phyloP scores from a whole-genome alignment of 306 rosid species.

The Crotalaria pallida region DNA sequence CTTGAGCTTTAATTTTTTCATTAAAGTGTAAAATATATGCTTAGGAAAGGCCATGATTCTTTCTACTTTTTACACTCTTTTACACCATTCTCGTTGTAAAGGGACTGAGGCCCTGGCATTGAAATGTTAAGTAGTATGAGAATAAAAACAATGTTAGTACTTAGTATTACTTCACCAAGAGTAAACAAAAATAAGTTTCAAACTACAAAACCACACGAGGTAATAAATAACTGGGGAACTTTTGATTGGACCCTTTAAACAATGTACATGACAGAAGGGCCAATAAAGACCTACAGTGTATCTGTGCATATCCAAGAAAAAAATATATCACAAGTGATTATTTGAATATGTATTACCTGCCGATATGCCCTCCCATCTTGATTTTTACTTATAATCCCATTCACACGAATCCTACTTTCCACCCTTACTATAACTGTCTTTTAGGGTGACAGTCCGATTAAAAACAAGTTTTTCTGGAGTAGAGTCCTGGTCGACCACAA shows the following conservation, averaged over 20 bases:
- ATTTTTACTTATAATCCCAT: background rate
- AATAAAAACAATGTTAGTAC: background rate
- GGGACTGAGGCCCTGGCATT: background rate
- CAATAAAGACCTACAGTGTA: background rate
- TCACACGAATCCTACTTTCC: conserved; percentile 47
- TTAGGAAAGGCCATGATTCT: background rate
- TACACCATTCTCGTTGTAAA: background rate
- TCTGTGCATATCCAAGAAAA: background rate
- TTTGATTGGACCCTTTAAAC: background rate
- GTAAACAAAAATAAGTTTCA: conserved; percentile 14
- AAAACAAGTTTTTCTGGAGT: conserved; percentile 77
- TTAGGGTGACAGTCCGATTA: conserved; percentile 79
- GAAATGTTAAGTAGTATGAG: background rate
- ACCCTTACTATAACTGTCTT: conserved; percentile 65
- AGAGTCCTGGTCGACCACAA: conserved; percentile 78
- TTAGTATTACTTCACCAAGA: background rate
- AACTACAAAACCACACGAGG: conserved; percentile 16
- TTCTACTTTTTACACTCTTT: background rate
- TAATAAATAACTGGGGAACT: background rate
- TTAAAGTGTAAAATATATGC: background rate
- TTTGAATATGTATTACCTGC: background rate
- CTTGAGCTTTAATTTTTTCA: background rate
- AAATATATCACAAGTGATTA: background rate
- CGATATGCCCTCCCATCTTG: conserved; percentile 12
- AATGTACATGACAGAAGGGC: conserved; percentile 16